Evolutionary conservation across 2,329 filamentous ascomycete species (phyloP).

Genomic region (Zalaria sp.): DNA sequence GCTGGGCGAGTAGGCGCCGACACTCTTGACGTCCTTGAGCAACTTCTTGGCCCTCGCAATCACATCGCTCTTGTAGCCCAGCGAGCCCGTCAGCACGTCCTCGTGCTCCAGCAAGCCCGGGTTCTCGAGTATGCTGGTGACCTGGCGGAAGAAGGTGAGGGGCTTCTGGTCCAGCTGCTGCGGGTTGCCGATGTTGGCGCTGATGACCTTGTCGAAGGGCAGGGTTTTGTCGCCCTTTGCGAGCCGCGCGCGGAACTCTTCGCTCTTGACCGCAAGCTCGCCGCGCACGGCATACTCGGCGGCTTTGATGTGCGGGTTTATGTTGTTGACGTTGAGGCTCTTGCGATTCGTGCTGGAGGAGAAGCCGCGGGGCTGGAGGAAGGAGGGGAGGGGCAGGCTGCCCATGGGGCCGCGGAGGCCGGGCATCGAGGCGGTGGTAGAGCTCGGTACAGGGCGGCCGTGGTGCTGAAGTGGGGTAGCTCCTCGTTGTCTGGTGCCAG

Average conservation of each 20-base stretch:
- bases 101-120: conserved; percentile 70
- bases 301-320: conserved; percentile 76
- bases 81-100: conserved; percentile 55
- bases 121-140: conserved; percentile 85
- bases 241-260: conserved; percentile 71
- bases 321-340: conserved; percentile 60
- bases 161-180: conserved; percentile 99
- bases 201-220: conserved; percentile 84
- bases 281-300: conserved; percentile 95
- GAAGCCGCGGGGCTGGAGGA: neutral
- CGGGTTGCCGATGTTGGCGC: conserved; percentile 97
- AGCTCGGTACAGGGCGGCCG: no score
- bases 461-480: no score
- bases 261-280: conserved; percentile 85
- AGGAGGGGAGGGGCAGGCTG: neutral
- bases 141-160: conserved; percentile 97
- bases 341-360: conserved; percentile 4
- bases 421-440: neutral
- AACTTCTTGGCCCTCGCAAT: conserved; percentile 70
- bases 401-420: conserved; percentile 1
- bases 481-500: no score
- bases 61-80: conserved; percentile 85
- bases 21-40: conserved; percentile 71
- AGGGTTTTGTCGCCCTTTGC: conserved; percentile 46
- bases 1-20: conserved; percentile 93